Conservation (phyloP, 768 basidiomycete species). For the Lactifluus rugatus region DNA sequence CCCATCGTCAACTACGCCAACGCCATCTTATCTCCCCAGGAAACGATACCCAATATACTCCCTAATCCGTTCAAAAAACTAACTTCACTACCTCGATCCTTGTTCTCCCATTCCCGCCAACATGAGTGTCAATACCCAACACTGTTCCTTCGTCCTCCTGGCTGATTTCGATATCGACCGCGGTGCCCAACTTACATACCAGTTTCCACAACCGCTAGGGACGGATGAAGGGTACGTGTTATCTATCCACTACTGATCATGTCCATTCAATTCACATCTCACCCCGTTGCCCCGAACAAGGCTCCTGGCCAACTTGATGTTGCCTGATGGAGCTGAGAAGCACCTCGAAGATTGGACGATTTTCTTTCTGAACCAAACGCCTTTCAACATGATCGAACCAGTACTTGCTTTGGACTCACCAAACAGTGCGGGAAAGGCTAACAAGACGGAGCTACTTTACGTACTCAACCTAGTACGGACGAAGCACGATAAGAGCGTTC, state of each 20-base stretch:
- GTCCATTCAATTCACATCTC: neutral
- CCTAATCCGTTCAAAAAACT: neutral
- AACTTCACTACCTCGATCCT: neutral
- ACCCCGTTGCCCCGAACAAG: constrained; percentile 31
- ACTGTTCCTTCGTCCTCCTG: constrained; percentile 87
- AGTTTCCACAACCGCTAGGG: constrained; percentile 91
- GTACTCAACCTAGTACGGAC: constrained; percentile 88
- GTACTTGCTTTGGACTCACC: constrained; percentile 62
- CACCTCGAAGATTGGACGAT: constrained; percentile 97
- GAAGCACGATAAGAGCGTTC: constrained; percentile 76
- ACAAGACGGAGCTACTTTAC: constrained; percentile 55
- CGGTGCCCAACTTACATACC: constrained; percentile 88
- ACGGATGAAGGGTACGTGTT: constrained; percentile 80
- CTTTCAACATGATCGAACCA: constrained; percentile 78
- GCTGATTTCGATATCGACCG: constrained; percentile 99
- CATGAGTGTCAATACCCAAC: constrained; percentile 58
- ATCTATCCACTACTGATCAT: neutral
- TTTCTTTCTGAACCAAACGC: constrained; percentile 94
- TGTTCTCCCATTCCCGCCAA: neutral
- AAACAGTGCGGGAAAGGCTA: constrained; percentile 25
- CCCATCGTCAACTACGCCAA: neutral
- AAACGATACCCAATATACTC: neutral
- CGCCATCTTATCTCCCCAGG: neutral
- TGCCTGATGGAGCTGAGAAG: constrained; percentile 95
- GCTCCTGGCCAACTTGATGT: constrained; percentile 92